Conservation (phyloP, 1,284 basidiomycete genomes). For the Cryptococcus jaspeensis region DNA sequence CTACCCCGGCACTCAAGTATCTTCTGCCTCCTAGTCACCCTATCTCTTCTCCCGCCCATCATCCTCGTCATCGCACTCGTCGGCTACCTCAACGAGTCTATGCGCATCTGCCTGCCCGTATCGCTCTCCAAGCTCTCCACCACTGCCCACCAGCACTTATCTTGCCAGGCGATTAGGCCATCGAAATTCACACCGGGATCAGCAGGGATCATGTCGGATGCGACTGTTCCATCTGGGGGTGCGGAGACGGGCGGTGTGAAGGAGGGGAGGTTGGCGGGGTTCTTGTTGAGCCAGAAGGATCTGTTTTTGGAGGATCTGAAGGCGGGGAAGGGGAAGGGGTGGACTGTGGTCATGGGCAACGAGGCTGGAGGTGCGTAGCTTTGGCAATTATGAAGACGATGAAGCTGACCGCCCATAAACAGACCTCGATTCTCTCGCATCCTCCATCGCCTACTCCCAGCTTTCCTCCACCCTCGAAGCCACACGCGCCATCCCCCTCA, state of each 20-base stretch:
- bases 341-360: constrained; percentile 85
- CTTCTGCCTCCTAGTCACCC: constrained; percentile 1
- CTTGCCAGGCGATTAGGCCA: constrained; percentile 16
- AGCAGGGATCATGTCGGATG: constrained; percentile 1
- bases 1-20: constrained; percentile 4
- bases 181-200: not conserved
- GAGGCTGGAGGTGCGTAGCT: constrained; percentile 77
- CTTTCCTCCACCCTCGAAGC: constrained; percentile 59
- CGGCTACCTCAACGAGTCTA: constrained; percentile 19
- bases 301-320: constrained; percentile 56
- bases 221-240: not conserved
- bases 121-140: constrained; percentile 28
- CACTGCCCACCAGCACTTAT: constrained; percentile 25
- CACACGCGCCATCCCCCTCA: constrained; percentile 65
- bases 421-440: constrained; percentile 88
- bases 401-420: not conserved
- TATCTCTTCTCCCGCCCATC: constrained; percentile 9
- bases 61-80: constrained; percentile 8
- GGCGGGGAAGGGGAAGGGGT: constrained; percentile 57
- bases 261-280: constrained; percentile 43
- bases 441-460: constrained; percentile 77
- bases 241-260: not conserved
- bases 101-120: constrained; percentile 42
- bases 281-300: constrained; percentile 52
- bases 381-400: not conserved